Evolutionary conservation across 148 eudicot species (phyloP), one percentile per base, ranked within the genome.

Genomic region (Silene conica): DNA sequence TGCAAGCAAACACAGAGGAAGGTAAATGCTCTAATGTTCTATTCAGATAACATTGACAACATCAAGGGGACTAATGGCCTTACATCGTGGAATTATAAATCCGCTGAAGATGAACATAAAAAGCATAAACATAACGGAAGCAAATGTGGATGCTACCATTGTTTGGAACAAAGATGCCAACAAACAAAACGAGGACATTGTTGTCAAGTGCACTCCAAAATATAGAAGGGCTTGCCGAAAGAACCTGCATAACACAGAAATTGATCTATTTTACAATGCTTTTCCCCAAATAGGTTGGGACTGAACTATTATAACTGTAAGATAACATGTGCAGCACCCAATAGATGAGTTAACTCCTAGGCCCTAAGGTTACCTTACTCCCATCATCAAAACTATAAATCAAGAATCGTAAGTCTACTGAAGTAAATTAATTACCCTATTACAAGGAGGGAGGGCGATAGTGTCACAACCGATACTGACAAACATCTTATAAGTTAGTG

Each of bases 51-150:
- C 6, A 64, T 46, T 1, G 10, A 48, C 18, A 69, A 48, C 34
- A 50, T 48, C 14, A 50, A 69, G 15, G 1, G 26, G 21, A 16
- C 4, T 13, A 21, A 54, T n/a, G 34, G 9, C 12, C 90, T 82
- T 83, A 90, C 98, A 31, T 78, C 67, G 73, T 50, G 98, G 96
- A 55, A 93, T 86, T 52, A 93, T 19, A 67, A 90, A 92, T 75
- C 97, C 97, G 38, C 93, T 77, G 76, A 92, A 92, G 70, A 75
- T 28, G 63, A 85, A 77, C 34, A 81, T 70, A 73, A 75, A 74
- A 22, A 87, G 52, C 55, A 86, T 69, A 16, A 78, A 73, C 20
- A 87, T 9, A 73, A 79, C 77, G 46, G 87, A 80, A 68, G 88
- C 92, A 20, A 78, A 50, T 41, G 75, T 69, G 45, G 96, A 76